Base-by-base conservation (phyloP, 805 yeast species). In the Candida schatavii region DNA sequence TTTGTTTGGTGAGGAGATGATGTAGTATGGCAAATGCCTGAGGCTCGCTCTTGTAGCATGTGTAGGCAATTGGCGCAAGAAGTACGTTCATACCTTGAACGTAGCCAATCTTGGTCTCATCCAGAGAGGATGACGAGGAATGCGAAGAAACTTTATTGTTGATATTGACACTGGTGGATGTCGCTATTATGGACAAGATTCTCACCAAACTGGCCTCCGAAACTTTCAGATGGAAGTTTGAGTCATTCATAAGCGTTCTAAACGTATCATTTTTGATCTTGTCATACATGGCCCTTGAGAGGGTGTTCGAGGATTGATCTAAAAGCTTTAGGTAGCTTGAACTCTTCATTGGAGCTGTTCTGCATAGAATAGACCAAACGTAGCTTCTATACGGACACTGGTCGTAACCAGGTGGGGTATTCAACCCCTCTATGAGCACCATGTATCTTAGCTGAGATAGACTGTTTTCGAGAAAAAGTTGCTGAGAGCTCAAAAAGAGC, bases 61-160 rank as follows among this genome's bases (percentile, higher is more conserved):
- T 74, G 56, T 78, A 89, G 14, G 88, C 75, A 42, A 89, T 77
- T 1, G 97, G 96, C 0, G 96, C 97, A 19, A 85, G 74, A 18
- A 89, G 60, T 0, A 89, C 88, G 57, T 89, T 89, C 84, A 90
- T 80, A 2, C 97, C 97, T 57, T 89, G 97, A n/a, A 89, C 96
- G 55, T 88, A 88, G 0, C 75, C 75, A 4, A 59, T 66, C 31
- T 55, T 56, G 39, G 52, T 53, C n/a, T 52, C 50, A 11, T 23
- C 27, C 11, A 11, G 11, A 23, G 27, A 23, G 10, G 27, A 23
- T 23, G 27, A 23, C 7, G 27, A 23, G 7, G 27, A 23, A 7
- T 7, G 11, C 27, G 27, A 23, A 7, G 27, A 23, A 7, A 11
- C 27, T 23, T 23, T 23, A 7, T 7, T 11, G 27, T 23, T 23